Percentiles rank a stretch among this genome's conserved stretches.
phyloP scores from a whole-genome alignment of 2,329 filamentous ascomycete genomes.

The Phyllosticta citrichinensis region DNA sequence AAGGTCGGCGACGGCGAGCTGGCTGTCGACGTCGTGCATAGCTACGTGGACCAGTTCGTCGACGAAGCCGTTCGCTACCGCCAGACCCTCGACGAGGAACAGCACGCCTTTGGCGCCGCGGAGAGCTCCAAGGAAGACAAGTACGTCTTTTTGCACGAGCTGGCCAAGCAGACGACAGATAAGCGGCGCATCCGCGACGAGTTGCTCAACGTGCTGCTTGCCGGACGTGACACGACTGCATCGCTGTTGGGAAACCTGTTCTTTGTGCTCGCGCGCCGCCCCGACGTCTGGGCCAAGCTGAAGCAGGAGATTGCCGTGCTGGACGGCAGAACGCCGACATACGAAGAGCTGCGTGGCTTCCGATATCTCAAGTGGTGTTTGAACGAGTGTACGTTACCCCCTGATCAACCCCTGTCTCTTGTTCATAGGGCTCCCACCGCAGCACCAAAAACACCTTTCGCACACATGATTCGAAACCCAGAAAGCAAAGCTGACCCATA shows the following conservation, averaged over 20 bases:
- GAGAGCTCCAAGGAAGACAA: slow-evolving; percentile 18
- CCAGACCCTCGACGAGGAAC: slow-evolving; percentile 15
- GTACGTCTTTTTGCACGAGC: slow-evolving; percentile 38
- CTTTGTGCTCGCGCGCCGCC: slow-evolving; percentile 29
- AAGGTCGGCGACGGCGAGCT: background rate
- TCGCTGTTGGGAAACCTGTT: slow-evolving; percentile 31
- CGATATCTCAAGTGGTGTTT: slow-evolving; percentile 51
- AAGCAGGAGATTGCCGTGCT: slow-evolving; percentile 24
- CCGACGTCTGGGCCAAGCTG: slow-evolving; percentile 28
- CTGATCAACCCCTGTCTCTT: background rate
- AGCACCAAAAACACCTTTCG: background rate
- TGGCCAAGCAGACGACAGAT: slow-evolving; percentile 37
- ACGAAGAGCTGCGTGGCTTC: slow-evolving; percentile 48
- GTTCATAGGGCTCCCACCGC: no score
- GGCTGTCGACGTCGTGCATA: slow-evolving; percentile 18
- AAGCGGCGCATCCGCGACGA: slow-evolving; percentile 34
- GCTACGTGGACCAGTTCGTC: slow-evolving; percentile 37
- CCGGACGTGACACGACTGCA: slow-evolving; percentile 32
- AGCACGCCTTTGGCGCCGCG: slow-evolving; percentile 6
- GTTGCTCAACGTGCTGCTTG: slow-evolving; percentile 36
- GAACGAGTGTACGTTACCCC: slow-evolving; percentile 42
- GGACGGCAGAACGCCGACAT: slow-evolving; percentile 35
- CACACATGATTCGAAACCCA: background rate
- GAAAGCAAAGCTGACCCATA: slow-evolving; percentile 26
- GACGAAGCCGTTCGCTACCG: slow-evolving; percentile 29